phyloP scores from a whole-genome alignment of 2,329 filamentous ascomycete species.

The Talaromyces piceae region DNA sequence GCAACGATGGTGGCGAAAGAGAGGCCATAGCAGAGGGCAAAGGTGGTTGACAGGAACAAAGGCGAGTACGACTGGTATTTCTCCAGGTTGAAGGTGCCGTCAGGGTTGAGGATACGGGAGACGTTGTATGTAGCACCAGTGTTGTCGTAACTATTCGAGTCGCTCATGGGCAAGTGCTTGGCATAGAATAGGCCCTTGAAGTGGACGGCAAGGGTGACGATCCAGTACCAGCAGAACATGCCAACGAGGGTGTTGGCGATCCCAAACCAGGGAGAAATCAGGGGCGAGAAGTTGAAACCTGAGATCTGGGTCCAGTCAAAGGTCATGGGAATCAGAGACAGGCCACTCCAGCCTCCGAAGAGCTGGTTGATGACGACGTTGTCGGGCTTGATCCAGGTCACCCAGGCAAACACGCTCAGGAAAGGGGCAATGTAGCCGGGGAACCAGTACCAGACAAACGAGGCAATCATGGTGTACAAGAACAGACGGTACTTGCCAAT shows the following conservation, averaged over 20 bases:
- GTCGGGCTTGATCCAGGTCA: conserved; percentile 64
- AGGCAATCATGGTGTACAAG: conserved; percentile 47
- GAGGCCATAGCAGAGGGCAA: conserved; percentile 61
- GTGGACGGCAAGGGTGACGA: conserved; percentile 54
- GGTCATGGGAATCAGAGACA: conserved; percentile 63
- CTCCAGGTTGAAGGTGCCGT: conserved; percentile 55
- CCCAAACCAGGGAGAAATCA: conserved; percentile 66
- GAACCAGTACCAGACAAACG: conserved; percentile 62
- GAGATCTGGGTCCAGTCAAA: conserved; percentile 71
- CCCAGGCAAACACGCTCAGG: conserved; percentile 62
- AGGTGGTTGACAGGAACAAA: conserved; percentile 57
- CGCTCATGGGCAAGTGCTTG: conserved; percentile 60
- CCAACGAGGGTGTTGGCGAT: conserved; percentile 67
- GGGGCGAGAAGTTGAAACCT: conserved; percentile 59
- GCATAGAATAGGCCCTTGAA: conserved; percentile 60
- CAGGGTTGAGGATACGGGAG: conserved; percentile 51
- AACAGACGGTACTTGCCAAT: conserved; percentile 63
- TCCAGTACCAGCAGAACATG: conserved; percentile 57
- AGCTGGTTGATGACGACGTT: conserved; percentile 63
- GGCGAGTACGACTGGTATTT: conserved; percentile 63
- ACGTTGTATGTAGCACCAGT: conserved; percentile 59
- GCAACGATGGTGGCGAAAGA: conserved; percentile 66
- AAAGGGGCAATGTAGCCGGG: conserved; percentile 63
- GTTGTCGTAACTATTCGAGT: conserved; percentile 65
- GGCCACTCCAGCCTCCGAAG: conserved; percentile 61